Percentiles rank a stretch among this genome's conserved stretches.
Evolutionary conservation across 805 yeast species (phyloP).

Genomic region (Saccharomycopsis olivae): DNA sequence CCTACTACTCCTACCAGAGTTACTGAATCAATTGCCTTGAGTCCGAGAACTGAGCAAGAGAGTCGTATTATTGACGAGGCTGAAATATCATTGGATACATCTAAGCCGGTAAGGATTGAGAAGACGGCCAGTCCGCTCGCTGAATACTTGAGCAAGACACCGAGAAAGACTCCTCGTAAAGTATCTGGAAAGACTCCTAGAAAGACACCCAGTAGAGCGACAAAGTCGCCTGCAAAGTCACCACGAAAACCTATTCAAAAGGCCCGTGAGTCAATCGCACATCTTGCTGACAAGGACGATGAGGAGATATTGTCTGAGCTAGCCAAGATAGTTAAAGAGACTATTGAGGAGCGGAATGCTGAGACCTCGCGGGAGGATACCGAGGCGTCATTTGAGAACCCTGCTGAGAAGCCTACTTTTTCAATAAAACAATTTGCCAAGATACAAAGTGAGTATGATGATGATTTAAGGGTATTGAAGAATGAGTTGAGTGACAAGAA

Average conservation of each 20-base stretch:
- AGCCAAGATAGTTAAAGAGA: conserved; percentile 12
- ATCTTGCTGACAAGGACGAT: conserved; percentile 13
- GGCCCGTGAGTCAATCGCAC: conserved; percentile 6
- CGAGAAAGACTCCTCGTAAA: not conserved
- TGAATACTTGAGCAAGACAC: not conserved
- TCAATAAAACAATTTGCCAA: conserved; percentile 19
- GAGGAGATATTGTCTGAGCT: conserved; percentile 17
- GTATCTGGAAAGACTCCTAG: not conserved
- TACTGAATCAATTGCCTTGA: conserved; percentile 25
- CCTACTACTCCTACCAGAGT: conserved; percentile 23
- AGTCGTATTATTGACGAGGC: conserved; percentile 19
- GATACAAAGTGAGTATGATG: conserved; percentile 19
- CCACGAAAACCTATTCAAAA: not conserved
- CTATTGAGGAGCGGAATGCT: conserved; percentile 1
- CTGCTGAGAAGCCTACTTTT: conserved; percentile 17
- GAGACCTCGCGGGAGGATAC: not conserved
- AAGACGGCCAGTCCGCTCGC: conserved; percentile 14
- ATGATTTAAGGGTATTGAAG: conserved; percentile 14
- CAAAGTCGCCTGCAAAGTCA: not conserved
- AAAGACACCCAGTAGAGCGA: not conserved
- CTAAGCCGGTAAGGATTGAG: conserved; percentile 14
- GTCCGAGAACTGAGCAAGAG: conserved; percentile 25
- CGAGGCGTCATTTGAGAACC: conserved; percentile 6
- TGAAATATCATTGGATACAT: conserved; percentile 18
- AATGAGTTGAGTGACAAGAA: conserved; percentile 16